Percentiles rank a stretch among this genome's conserved stretches.
Evolutionary conservation across 2,329 filamentous ascomycete species (phyloP).

Genomic region (Aspergillus japonicus): DNA sequence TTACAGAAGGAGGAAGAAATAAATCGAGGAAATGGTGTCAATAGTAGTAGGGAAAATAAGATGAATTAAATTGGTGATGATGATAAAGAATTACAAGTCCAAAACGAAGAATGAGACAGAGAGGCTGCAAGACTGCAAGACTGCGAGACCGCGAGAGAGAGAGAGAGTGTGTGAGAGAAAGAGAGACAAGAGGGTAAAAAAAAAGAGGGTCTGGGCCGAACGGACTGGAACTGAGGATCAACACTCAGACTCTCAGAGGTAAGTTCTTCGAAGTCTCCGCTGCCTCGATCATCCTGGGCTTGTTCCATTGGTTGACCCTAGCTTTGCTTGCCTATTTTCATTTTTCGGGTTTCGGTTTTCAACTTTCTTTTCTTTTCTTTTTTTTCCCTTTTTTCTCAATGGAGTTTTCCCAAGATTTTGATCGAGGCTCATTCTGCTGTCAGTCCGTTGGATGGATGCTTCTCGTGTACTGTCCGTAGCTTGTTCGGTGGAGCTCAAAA

Average conservation of each 20-base stretch:
- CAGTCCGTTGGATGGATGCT: background rate
- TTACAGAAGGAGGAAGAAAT: background rate
- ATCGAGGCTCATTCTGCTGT: background rate
- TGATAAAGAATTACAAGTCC: background rate
- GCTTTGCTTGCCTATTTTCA: background rate
- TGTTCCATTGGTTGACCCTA: background rate
- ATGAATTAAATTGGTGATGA: background rate
- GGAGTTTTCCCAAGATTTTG: background rate
- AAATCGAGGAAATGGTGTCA: background rate
- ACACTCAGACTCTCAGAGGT: background rate
- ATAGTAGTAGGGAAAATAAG: background rate
- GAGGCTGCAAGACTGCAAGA: background rate
- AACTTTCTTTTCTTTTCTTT: too few species aligned
- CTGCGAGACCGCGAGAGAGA: background rate
- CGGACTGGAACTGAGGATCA: slow-evolving; percentile 3
- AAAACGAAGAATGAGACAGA: background rate
- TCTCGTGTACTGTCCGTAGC: background rate
- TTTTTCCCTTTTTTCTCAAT: background rate
- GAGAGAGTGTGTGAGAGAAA: background rate
- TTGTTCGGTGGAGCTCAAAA: background rate
- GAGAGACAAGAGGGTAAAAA: slow-evolving; percentile 1
- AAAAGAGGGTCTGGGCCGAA: slow-evolving; percentile 9
- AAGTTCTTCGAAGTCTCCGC: background rate
- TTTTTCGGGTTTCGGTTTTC: background rate
- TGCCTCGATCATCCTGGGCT: slow-evolving; percentile 2